Evolutionary conservation across 768 basidiomycete species (phyloP).

Genomic region (Russula sp.): DNA sequence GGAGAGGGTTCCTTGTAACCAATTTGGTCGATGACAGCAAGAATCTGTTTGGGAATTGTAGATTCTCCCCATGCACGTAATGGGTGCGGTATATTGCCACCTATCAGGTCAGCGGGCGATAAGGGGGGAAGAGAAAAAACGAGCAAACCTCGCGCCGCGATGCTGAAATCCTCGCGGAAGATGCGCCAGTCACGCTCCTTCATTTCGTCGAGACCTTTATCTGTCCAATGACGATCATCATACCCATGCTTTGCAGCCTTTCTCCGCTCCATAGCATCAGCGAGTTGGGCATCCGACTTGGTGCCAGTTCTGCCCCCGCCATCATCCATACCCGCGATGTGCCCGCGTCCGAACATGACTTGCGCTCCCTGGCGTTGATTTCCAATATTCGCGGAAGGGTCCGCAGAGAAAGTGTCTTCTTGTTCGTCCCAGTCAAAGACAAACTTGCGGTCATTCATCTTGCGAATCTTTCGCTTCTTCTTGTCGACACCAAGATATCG

Average conservation of each 20-base stretch:
- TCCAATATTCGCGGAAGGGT: slow-evolving; percentile 66
- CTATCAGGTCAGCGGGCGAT: slow-evolving; percentile 35
- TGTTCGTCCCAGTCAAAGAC: slow-evolving; percentile 99
- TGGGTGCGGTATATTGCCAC: slow-evolving; percentile 91
- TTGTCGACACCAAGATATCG: slow-evolving; percentile 92
- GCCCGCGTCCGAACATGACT: slow-evolving; percentile 83
- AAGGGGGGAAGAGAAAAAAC: background rate
- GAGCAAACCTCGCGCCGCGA: slow-evolving; percentile 75
- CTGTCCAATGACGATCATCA: slow-evolving; percentile 97
- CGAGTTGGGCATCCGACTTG: slow-evolving; percentile 45
- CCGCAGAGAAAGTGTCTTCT: slow-evolving; percentile 86
- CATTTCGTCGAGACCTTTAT: slow-evolving; percentile 89
- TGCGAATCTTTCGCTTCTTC: slow-evolving; percentile 91
- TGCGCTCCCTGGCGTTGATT: slow-evolving; percentile 74
- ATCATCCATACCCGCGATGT: slow-evolving; percentile 84
- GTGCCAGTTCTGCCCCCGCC: slow-evolving; percentile 40
- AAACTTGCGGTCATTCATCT: slow-evolving; percentile 94
- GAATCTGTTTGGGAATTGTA: slow-evolving; percentile 66
- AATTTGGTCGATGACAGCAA: slow-evolving; percentile 82
- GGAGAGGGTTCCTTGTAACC: slow-evolving; percentile 97
- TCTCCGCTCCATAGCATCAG: slow-evolving; percentile 77
- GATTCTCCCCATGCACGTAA: slow-evolving; percentile 91
- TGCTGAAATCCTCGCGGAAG: slow-evolving; percentile 97
- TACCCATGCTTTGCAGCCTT: slow-evolving; percentile 74
- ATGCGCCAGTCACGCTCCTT: slow-evolving; percentile 99